Base-by-base conservation (phyloP, 1,284 basidiomycete species). In the Fomitiporia mediterranea region DNA sequence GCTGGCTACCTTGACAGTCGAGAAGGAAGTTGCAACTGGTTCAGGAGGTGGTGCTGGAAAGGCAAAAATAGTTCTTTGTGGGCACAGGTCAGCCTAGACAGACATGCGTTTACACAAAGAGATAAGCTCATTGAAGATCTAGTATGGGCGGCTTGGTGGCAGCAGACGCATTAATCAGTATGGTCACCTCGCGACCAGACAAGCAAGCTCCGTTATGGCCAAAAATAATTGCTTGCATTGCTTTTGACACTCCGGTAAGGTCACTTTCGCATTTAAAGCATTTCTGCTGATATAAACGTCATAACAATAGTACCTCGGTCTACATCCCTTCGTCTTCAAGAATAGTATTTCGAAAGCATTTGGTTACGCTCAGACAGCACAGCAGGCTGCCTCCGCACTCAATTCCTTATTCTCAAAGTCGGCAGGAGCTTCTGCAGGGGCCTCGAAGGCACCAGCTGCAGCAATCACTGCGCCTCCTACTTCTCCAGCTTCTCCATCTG, bases 101-200 rank as follows among this genome's bases (percentile, higher is more conserved):
- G 13, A 43, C 11, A 11, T 7, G 11, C 11, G 25, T 13, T 15
- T 37, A 30, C 17, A 8, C 25, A 2, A 25, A 28, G 27, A 13
- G n/a, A n/a, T 11, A 6, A 44, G 19, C 34, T 25, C 5, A 37
- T 11, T 39, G 6, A 21, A 50, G 34, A 50, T 53, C 17, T 63
- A 94, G 92, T 64, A 96, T 96, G 92, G 92, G 92, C 11, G 92
- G 92, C 2, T 72, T 95, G 13, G 78, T 98, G 0, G 88, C 89
- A 25, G 91, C 93, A 1, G 94, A 98, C 64, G 82, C 91, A 1
- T 73, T 94, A 21, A 72, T 89, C 25, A 86, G 85, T 62, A 89
- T 96, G 59, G 76, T 83, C 19, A 74, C 76, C 15, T 77, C 84
- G 30, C 72, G 84, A 19, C 79, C 83, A 9, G 85, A 90, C 62